A percentile compares a stretch with the other conserved stretches of the same genome.
Conservation (phyloP, 2,329 filamentous ascomycete genomes). For the Verticillium albo-atrum region DNA sequence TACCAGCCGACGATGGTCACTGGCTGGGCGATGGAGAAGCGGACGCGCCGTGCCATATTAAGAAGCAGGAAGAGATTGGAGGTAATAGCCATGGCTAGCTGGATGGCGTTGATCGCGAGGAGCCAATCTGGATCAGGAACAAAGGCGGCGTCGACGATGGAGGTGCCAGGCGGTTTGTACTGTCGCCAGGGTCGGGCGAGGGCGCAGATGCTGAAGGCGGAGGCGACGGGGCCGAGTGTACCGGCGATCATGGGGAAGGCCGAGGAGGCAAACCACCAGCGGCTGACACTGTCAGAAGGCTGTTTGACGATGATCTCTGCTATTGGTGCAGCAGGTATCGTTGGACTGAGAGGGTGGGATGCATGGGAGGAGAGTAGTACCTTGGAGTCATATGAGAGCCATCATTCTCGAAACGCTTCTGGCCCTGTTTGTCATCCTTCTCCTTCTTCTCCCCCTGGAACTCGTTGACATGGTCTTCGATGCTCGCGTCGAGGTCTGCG, state of each 20-base stretch:
- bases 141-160: conserved; percentile 44
- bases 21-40: conserved; percentile 78
- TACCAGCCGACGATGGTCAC: conserved; percentile 80
- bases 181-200: conserved; percentile 78
- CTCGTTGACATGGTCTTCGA: conserved; percentile 26
- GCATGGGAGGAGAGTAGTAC: conserved; percentile 19
- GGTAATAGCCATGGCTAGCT: conserved; percentile 68
- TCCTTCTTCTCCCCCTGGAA: conserved; percentile 15
- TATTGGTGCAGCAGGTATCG: too few species aligned
- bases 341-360: too few species aligned
- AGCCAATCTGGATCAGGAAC: conserved; percentile 70
- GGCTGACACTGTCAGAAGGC: conserved; percentile 26
- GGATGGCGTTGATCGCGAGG: conserved; percentile 70
- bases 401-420: conserved; percentile 29
- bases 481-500: conserved; percentile 29
- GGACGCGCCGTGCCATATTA: conserved; percentile 77
- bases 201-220: conserved; percentile 81
- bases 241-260: conserved; percentile 77
- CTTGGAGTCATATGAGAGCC: conserved; percentile 39
- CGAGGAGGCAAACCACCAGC: conserved; percentile 61
- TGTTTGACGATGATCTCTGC: background rate
- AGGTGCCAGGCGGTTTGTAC: conserved; percentile 40
- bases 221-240: conserved; percentile 80
- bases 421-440: conserved; percentile 14
- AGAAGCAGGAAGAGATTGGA: conserved; percentile 80